phyloP scores from a whole-genome alignment of 2,329 filamentous ascomycete species.

The Penicillium sp. region DNA sequence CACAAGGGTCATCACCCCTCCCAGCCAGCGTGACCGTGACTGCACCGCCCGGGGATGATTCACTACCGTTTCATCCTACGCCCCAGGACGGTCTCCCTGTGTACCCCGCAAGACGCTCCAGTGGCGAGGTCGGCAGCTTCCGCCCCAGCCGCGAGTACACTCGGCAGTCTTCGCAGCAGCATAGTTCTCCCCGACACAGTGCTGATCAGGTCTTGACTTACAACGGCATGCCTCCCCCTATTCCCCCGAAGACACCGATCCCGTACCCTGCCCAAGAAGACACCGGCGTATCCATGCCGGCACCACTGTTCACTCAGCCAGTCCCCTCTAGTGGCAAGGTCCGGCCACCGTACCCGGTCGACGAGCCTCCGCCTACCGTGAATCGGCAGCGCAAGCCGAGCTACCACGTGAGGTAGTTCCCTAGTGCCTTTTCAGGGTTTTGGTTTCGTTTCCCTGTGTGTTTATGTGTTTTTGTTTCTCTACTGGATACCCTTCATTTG shows the following conservation, averaged over 20 bases:
- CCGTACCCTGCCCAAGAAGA: slow-evolving; percentile 45
- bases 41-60: slow-evolving; percentile 30
- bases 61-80: slow-evolving; percentile 27
- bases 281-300: slow-evolving; percentile 33
- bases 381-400: slow-evolving; percentile 84
- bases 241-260: slow-evolving; percentile 74
- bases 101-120: slow-evolving; percentile 27
- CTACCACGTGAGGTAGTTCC: slow-evolving; percentile 51
- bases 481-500: slow-evolving; percentile 20
- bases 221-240: slow-evolving; percentile 54
- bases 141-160: slow-evolving; percentile 38
- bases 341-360: slow-evolving; percentile 70
- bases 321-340: slow-evolving; percentile 21
- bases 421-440: slow-evolving; percentile 2
- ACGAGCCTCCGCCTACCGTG: slow-evolving; percentile 75
- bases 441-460: slow-evolving; percentile 1
- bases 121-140: slow-evolving; percentile 28
- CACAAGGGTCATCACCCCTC: slow-evolving; percentile 14
- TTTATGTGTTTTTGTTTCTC: slow-evolving; percentile 1
- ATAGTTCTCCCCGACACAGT: slow-evolving; percentile 34
- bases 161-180: slow-evolving; percentile 28
- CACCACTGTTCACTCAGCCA: slow-evolving; percentile 32
- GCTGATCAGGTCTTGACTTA: slow-evolving; percentile 28
- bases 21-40: slow-evolving; percentile 20
- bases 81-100: slow-evolving; percentile 25